These are phyloP conservation scores for Leccinum obscurum DNA, from an alignment of 768 basidiomycete genomes.

Conservation along the genomic window DNA sequence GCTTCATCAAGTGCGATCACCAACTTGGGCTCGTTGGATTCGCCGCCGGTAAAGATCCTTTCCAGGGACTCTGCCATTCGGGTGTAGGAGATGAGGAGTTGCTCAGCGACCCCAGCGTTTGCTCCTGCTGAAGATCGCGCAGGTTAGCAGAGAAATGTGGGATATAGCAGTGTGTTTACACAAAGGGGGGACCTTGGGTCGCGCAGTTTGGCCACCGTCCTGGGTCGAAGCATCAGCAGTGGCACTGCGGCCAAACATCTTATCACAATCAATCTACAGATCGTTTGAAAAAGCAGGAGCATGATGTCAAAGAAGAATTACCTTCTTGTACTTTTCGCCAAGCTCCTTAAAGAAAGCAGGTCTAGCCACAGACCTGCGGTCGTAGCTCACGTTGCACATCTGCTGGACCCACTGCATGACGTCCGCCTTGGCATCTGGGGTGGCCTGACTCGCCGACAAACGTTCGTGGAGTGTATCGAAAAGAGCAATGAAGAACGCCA, in stretches of 20 bases:
- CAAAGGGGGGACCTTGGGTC: background rate
- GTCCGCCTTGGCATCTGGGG: background rate
- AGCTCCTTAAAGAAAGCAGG: background rate
- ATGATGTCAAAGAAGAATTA: background rate
- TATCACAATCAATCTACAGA: background rate
- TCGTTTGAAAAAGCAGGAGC: background rate
- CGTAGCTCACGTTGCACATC: background rate
- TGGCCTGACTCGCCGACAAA: background rate
- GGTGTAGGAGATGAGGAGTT: background rate
- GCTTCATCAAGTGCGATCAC: slow-evolving; percentile 21
- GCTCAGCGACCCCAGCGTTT: background rate
- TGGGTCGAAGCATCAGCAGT: background rate
- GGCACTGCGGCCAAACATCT: background rate
- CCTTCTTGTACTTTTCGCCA: background rate
- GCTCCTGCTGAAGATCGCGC: background rate
- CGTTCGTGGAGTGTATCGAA: slow-evolving; percentile 1
- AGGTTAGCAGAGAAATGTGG: background rate
- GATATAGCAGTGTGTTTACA: background rate
- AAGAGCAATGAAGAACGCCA: slow-evolving; percentile 15
- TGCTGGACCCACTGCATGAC: slow-evolving; percentile 2
- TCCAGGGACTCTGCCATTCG: background rate
- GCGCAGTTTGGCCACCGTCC: background rate
- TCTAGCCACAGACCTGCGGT: background rate
- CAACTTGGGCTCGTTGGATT: background rate
- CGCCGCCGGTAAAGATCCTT: background rate